Percentiles rank a stretch among this genome's conserved stretches.
These are phyloP conservation scores for Paratinospora sagittata DNA, from an alignment of 164 flowering plant genomes.

Conservation along the genomic window DNA sequence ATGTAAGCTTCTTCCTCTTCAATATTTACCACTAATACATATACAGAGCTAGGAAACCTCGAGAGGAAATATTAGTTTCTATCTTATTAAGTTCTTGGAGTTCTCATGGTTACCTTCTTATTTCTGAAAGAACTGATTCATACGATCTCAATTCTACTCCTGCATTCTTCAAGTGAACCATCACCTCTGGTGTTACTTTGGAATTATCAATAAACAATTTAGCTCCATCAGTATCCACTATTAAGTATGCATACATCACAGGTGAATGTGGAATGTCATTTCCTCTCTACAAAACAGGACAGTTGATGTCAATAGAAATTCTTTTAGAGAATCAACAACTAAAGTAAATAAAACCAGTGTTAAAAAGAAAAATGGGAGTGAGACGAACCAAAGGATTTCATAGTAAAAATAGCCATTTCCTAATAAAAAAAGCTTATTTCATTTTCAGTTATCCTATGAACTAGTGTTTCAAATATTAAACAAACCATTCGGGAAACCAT, in stretches of 20 bases:
- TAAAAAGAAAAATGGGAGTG: background rate
- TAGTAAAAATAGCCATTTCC: background rate
- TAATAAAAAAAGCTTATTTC: background rate
- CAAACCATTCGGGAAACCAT: no score
- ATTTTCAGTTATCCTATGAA: background rate
- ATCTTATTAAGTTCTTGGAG: background rate
- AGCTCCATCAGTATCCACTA: slow-evolving; percentile 56
- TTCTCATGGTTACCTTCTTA: slow-evolving; percentile 51
- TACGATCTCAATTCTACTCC: slow-evolving; percentile 76
- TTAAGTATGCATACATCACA: slow-evolving; percentile 81
- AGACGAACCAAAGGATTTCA: background rate
- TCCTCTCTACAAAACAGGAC: slow-evolving; percentile 61
- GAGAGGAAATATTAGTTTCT: background rate
- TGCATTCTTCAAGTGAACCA: slow-evolving; percentile 60
- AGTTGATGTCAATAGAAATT: background rate
- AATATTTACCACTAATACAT: no score
- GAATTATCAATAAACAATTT: slow-evolving; percentile 60
- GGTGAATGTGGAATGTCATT: slow-evolving; percentile 89
- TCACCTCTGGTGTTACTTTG: slow-evolving; percentile 69
- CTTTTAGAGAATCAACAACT: background rate
- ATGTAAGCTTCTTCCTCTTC: no score
- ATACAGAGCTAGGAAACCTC: background rate
- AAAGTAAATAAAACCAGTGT: background rate
- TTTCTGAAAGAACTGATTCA: slow-evolving; percentile 66
- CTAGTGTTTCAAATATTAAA: no score